Evolutionary conservation across 306 rosid genomes (phyloP).

Genomic region (Inga oerstediana): DNA sequence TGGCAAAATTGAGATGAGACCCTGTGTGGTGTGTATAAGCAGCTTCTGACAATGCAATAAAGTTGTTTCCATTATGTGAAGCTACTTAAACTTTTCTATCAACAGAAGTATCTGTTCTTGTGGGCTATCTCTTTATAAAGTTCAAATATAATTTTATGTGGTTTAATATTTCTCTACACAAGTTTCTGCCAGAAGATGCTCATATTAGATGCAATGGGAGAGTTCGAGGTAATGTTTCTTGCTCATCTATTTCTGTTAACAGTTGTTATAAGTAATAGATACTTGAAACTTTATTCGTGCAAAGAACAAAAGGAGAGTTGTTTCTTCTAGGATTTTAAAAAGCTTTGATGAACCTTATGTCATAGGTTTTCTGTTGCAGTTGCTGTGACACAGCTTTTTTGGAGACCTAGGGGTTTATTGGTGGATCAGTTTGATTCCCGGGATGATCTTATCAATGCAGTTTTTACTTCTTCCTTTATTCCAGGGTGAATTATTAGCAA

Average conservation of each 20-base stretch:
- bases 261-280: background rate
- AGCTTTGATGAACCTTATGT: slow-evolving; percentile 18
- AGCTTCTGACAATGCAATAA: slow-evolving; percentile 15
- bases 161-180: slow-evolving; percentile 26
- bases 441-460: slow-evolving; percentile 97
- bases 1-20: background rate
- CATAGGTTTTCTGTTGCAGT: slow-evolving; percentile 52
- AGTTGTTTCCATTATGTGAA: slow-evolving; percentile 5
- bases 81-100: background rate
- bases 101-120: slow-evolving; percentile 3
- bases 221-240: slow-evolving; percentile 72
- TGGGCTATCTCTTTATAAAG: background rate
- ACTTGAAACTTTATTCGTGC: background rate
- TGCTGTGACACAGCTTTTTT: slow-evolving; percentile 90
- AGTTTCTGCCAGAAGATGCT: slow-evolving; percentile 83
- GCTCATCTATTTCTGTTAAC: slow-evolving; percentile 13
- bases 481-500: slow-evolving; percentile 77
- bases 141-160: slow-evolving; percentile 21
- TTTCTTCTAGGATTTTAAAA: slow-evolving; percentile 13
- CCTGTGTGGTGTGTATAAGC: background rate
- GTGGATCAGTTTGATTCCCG: slow-evolving; percentile 94
- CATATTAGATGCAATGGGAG: slow-evolving; percentile 87
- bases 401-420: slow-evolving; percentile 95
- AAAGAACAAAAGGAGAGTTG: slow-evolving; percentile 14
- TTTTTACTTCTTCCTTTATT: slow-evolving; percentile 93